These are phyloP conservation scores for Alternaria arborescens DNA, from an alignment of 2,329 filamentous ascomycete species.

Conservation along the genomic window DNA sequence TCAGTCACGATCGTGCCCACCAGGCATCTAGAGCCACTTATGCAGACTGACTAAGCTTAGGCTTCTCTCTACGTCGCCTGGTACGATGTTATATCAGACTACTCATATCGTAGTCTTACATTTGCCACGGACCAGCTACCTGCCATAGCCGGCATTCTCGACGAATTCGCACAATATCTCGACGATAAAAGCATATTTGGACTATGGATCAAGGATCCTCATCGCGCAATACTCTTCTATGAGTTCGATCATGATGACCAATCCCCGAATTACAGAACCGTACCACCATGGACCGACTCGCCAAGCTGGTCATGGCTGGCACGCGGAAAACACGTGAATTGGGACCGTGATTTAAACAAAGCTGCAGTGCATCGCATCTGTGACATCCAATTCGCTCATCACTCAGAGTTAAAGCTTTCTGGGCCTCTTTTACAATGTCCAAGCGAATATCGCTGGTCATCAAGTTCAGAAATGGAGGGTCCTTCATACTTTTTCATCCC, in stretches of 20 bases:
- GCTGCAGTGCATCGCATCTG: not conserved
- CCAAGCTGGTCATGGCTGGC: not conserved
- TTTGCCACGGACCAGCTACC: not conserved
- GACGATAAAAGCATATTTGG: not conserved
- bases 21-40: not conserved
- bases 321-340: not conserved
- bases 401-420: not conserved
- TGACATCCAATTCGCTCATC: too few species aligned
- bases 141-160: not conserved
- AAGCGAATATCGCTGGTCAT: not conserved
- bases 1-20: not conserved
- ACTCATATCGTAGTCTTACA: not conserved
- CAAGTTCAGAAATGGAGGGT: too few species aligned
- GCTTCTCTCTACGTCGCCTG: not conserved
- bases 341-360: not conserved
- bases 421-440: not conserved
- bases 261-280: accelerated
- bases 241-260: accelerated
- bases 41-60: not conserved
- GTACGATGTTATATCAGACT: not conserved
- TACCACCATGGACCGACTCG: not conserved
- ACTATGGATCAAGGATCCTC: not conserved
- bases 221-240: not conserved
- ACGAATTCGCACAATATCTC: not conserved
- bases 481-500: accelerated